Evolutionary conservation across 331 rosid species (phyloP).

Genomic region (Quercus phellos): DNA sequence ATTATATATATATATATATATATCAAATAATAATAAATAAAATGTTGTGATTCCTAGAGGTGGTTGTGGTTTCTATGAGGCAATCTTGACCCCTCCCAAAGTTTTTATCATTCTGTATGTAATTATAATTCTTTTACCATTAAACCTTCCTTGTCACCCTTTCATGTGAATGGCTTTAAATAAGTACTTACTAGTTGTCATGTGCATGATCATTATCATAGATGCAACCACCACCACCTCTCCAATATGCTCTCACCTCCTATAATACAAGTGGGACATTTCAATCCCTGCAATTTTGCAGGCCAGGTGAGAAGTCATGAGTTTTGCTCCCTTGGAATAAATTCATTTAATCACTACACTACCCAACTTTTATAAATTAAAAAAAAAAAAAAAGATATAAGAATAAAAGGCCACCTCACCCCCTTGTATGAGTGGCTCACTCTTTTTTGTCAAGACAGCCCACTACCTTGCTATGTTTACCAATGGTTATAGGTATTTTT

Average conservation of each 20-base stretch:
- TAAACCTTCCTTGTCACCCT: background rate
- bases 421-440: background rate
- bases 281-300: background rate
- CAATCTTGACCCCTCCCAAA: slow-evolving; percentile 29
- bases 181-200: background rate
- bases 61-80: slow-evolving; percentile 24
- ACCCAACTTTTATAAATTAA: slow-evolving; percentile 7
- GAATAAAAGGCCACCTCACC: slow-evolving; percentile 15
- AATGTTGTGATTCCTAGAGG: slow-evolving; percentile 17
- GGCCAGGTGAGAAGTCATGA: slow-evolving; percentile 15
- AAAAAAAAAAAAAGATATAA: background rate
- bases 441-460: background rate
- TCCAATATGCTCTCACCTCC: slow-evolving; percentile 8
- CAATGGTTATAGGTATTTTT: background rate
- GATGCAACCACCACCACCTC: slow-evolving; percentile 1
- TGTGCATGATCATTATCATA: slow-evolving; percentile 21
- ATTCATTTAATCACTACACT: slow-evolving; percentile 20
- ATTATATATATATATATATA: too few species aligned
- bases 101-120: background rate
- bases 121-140: background rate
- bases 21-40: background rate
- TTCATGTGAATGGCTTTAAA: slow-evolving; percentile 2
- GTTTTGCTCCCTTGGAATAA: slow-evolving; percentile 6
- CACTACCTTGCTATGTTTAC: background rate
- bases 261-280: slow-evolving; percentile 11